phyloP scores from a whole-genome alignment of 495 filamentous ascomycete species.

The Aspergillus funiculosus region DNA sequence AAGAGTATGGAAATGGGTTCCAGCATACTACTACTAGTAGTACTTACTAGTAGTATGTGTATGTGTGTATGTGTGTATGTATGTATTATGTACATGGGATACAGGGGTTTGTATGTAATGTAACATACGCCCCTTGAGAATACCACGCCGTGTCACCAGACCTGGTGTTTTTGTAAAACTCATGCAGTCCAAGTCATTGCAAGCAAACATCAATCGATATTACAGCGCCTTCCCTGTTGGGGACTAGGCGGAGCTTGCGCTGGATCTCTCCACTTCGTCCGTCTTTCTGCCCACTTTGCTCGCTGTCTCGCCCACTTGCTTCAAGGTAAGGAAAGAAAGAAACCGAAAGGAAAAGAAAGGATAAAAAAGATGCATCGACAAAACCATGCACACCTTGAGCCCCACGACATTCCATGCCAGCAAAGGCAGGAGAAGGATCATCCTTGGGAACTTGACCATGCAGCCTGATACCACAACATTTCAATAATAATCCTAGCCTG shows the following conservation, averaged over 20 bases:
- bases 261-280: background rate
- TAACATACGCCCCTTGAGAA: conserved; percentile 3
- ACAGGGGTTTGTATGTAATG: conserved; percentile 3
- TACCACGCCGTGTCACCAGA: background rate
- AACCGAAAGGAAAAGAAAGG: too few species aligned
- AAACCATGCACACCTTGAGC: too few species aligned
- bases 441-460: background rate
- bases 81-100: background rate
- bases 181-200: background rate
- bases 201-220: background rate
- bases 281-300: background rate
- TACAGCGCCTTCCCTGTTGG: background rate
- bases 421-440: background rate
- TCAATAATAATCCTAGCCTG: conserved; percentile 5
- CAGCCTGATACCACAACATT: conserved; percentile 10
- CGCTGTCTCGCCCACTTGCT: too few species aligned
- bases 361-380: too few species aligned
- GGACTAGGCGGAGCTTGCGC: background rate
- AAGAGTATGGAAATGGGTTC: too few species aligned
- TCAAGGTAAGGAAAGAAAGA: too few species aligned
- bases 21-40: too few species aligned
- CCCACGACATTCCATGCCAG: background rate
- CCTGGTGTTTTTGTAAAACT: conserved; percentile 3
- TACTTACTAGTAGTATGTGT: too few species aligned
- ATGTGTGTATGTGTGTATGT: background rate